These are phyloP conservation scores for Petrea volubilis DNA, from an alignment of 257 asterid genomes.

Conservation along the genomic window DNA sequence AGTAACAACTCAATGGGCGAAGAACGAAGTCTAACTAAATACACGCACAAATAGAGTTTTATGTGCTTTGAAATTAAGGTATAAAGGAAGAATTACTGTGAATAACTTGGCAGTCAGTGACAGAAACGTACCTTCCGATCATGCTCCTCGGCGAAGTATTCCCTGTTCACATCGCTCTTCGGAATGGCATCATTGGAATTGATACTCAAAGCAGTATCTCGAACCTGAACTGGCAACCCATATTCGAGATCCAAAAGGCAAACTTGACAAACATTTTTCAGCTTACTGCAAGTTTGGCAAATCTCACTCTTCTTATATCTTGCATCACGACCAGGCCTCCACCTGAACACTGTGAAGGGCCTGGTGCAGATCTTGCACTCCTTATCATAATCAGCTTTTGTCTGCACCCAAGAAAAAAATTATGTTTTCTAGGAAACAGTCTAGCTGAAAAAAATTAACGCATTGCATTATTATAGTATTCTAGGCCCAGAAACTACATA, in stretches of 20 bases:
- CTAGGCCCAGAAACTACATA: neutral
- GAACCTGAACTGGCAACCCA: constrained; percentile 98
- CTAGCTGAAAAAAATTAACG: neutral
- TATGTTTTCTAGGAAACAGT: neutral
- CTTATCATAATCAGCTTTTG: constrained; percentile 92
- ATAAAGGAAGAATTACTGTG: neutral
- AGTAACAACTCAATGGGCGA: neutral
- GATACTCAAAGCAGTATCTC: constrained; percentile 88
- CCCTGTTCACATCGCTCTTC: constrained; percentile 96
- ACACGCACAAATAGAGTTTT: neutral
- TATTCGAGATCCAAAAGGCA: constrained; percentile 96
- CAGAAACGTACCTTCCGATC: constrained; percentile 74
- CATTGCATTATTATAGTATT: neutral
- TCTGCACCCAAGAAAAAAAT: constrained; percentile 42
- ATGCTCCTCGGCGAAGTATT: constrained; percentile 96
- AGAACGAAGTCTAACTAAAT: neutral
- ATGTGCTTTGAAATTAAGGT: neutral
- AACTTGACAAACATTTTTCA: constrained; percentile 98
- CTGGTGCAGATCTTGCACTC: constrained; percentile 98
- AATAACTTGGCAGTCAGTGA: neutral
- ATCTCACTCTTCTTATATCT: constrained; percentile 93
- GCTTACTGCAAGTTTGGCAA: constrained; percentile 97
- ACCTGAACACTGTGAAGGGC: constrained; percentile 93
- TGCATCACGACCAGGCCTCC: constrained; percentile 99
- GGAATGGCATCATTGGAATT: constrained; percentile 93